Evolutionary conservation across 202 grass and related monocot species (phyloP).

Genomic region (Schoenoplectus triqueter): DNA sequence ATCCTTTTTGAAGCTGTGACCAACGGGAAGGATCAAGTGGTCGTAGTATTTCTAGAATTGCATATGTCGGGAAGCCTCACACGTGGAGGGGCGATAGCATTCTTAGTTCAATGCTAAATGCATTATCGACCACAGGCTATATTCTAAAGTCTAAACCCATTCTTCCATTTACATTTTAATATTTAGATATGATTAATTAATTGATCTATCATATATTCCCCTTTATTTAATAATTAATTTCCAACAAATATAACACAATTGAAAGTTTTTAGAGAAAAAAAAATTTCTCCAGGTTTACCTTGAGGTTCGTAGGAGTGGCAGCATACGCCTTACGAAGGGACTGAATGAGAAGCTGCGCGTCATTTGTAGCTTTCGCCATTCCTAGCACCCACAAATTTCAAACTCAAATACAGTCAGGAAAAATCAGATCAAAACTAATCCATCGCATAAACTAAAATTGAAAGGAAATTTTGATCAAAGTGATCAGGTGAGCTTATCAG

Average conservation of each 20-base stretch:
- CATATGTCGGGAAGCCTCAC: too few species aligned
- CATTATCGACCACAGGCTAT: too few species aligned
- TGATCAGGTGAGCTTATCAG: not conserved
- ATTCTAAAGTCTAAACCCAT: too few species aligned
- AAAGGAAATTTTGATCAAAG: not conserved
- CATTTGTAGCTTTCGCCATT: slow-evolving; percentile 64
- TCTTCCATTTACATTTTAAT: too few species aligned
- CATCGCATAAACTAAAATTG: not conserved
- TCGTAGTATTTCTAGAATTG: too few species aligned
- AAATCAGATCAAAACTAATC: slow-evolving; percentile 38
- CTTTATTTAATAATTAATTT: too few species aligned
- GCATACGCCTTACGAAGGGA: slow-evolving; percentile 70
- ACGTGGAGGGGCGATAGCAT: too few species aligned
- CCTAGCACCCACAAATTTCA: slow-evolving; percentile 1
- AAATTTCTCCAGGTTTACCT: slow-evolving; percentile 36
- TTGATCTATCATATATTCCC: too few species aligned
- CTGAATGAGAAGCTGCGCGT: slow-evolving; percentile 75
- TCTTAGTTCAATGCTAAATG: too few species aligned
- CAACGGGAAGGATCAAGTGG: too few species aligned
- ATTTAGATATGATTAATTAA: too few species aligned
- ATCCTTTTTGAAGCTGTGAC: too few species aligned
- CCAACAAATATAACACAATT: not conserved
- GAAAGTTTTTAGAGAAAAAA: not conserved
- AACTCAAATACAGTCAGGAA: not conserved
- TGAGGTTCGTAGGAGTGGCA: slow-evolving; percentile 76